Base-by-base conservation (phyloP, 1,284 basidiomycete genomes). In the Rhodotorula sp. region DNA sequence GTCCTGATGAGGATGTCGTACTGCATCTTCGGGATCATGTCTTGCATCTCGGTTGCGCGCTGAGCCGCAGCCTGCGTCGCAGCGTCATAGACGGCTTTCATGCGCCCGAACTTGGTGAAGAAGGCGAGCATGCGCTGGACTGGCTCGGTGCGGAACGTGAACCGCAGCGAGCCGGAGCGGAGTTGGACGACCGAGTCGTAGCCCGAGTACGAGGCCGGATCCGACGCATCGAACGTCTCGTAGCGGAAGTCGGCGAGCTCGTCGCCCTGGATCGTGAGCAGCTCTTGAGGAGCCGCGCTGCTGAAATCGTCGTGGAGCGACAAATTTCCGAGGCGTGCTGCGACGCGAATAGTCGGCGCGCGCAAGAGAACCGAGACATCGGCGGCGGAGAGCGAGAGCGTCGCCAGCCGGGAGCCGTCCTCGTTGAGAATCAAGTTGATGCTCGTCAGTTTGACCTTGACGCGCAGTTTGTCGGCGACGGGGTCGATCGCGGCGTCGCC, bases 171-270 rank as follows among this genome's bases (percentile, higher is more conserved):
- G 7, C 92, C 95, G n/a, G 92, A 89, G 44, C 89, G 87, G 66
- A 99, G 85, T 74, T 87, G 86, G 68, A 99, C 84, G 8, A 89
- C 87, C 6, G 94, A 94, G 80, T 95, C 94, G 82, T 95, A 87
- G 49, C 93, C 93, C 3, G 86, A 84, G 80, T 92, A 91, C 1
- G 84, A 84, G 46, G 86, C 83, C 30, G 84, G 80, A 22, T 90
- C 86, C 10, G 77, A 69, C 4, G 83, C 80, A 80, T 95, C 91
- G 81, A 89, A 95, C 0, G 94, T 99, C 81, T 97, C 90, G 81
- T 99, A 98, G 66, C 87, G 87, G 82, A 99, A 94, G 80, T 97
- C 91, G 33, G 94, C 95, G 60, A 99, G 87, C 80, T 99, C 91
- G 77, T 93, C 88, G 51, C 95, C 96, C 79, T 99, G 93, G 67